Evolutionary conservation across 257 asterid genomes (phyloP).

Genomic region (Salvia rosmarinus): DNA sequence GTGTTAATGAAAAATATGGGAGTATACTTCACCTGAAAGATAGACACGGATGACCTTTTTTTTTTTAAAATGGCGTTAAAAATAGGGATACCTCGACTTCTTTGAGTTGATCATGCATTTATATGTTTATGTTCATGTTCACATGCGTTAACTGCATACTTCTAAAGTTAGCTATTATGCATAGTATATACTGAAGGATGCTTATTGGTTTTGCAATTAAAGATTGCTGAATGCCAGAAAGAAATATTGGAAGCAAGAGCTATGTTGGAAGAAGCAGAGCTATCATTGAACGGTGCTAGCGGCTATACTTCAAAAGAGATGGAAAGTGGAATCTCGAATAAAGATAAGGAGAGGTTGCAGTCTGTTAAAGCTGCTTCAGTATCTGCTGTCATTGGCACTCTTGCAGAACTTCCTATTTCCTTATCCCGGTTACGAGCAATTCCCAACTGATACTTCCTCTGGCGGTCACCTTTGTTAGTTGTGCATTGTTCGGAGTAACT

Average conservation of each 20-base stretch:
- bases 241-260: constrained; percentile 80
- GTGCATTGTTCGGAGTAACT: constrained; percentile 88
- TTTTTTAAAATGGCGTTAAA: neutral
- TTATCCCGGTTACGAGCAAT: constrained; percentile 53
- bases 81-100: neutral
- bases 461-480: constrained; percentile 68
- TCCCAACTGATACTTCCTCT: constrained; percentile 66
- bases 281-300: constrained; percentile 40
- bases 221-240: constrained; percentile 95
- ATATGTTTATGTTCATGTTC: neutral
- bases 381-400: constrained; percentile 72
- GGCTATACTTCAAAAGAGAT: constrained; percentile 21
- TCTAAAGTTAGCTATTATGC: neutral
- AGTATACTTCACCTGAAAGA: neutral
- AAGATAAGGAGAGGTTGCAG: constrained; percentile 69
- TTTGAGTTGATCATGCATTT: neutral
- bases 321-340: constrained; percentile 37
- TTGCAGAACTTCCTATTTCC: constrained; percentile 73
- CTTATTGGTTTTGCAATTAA: constrained; percentile 31
- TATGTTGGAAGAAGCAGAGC: constrained; percentile 87
- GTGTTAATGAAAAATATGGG: neutral
- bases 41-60: neutral
- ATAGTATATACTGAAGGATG: neutral
- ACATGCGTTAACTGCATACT: neutral
- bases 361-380: constrained; percentile 79